A percentile compares a stretch with the other conserved stretches of the same genome.
These are phyloP conservation scores for Exophiala sp. DNA, from an alignment of 2,329 filamentous ascomycete species.

Conservation along the genomic window DNA sequence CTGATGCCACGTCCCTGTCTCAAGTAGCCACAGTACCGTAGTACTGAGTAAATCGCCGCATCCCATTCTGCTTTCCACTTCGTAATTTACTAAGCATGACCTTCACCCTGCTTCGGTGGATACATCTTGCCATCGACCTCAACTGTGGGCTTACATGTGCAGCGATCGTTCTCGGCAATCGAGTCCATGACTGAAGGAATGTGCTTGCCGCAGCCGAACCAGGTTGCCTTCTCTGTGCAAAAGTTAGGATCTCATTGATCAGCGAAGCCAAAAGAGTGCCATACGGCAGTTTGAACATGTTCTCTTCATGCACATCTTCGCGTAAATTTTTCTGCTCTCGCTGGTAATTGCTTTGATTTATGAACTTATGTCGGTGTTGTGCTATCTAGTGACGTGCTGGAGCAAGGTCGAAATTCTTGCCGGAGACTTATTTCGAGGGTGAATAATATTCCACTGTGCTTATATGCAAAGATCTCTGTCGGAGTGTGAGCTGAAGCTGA, in stretches of 20 bases:
- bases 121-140: constrained; percentile 52
- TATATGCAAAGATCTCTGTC: too few relatives aligned
- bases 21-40: too few relatives aligned
- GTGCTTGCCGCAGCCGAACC: constrained; percentile 54
- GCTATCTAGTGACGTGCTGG: too few relatives aligned
- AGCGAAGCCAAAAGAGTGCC: constrained; percentile 14
- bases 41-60: neutral
- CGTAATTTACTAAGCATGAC: constrained; percentile 13
- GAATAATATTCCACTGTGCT: too few relatives aligned
- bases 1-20: too few relatives aligned
- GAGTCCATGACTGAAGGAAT: constrained; percentile 52
- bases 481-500: too few relatives aligned
- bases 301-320: constrained; percentile 51
- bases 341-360: too few relatives aligned
- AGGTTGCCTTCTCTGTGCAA: constrained; percentile 48
- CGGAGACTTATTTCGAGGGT: too few relatives aligned
- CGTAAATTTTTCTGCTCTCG: neutral
- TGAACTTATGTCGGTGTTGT: too few relatives aligned
- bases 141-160: constrained; percentile 54
- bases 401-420: too few relatives aligned
- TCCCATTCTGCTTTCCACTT: neutral
- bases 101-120: constrained; percentile 49
- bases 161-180: constrained; percentile 51
- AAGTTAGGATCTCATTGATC: constrained; percentile 1
- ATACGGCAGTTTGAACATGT: constrained; percentile 51